These are phyloP conservation scores for Lycium ferocissimum DNA, from an alignment of 257 asterid genomes.

Conservation along the genomic window DNA sequence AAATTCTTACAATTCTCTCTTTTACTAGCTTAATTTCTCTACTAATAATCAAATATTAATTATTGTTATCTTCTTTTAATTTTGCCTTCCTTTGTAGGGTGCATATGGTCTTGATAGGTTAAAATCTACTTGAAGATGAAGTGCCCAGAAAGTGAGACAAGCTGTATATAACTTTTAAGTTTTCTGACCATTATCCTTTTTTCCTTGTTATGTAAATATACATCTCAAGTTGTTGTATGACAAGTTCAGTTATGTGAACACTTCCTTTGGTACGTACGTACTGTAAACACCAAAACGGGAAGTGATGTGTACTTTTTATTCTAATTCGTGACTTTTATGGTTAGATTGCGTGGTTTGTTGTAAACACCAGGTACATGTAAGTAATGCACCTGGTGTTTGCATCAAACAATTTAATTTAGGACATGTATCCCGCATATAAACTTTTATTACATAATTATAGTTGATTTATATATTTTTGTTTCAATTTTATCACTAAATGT, in stretches of 20 bases:
- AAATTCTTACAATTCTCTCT: too few relatives aligned
- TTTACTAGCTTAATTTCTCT: not conserved
- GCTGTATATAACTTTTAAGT: slow-evolving; percentile 25
- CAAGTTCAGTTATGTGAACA: slow-evolving; percentile 17
- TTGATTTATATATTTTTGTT: not conserved
- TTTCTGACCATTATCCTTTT: not conserved
- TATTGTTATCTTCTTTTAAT: not conserved
- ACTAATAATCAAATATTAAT: not conserved
- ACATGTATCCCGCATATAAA: not conserved
- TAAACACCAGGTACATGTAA: not conserved
- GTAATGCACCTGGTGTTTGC: not conserved
- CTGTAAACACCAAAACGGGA: not conserved
- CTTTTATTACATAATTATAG: not conserved
- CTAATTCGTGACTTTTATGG: not conserved
- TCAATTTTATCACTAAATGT: too few relatives aligned
- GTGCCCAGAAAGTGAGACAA: not conserved
- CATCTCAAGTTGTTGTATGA: not conserved
- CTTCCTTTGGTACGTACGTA: slow-evolving; percentile 15
- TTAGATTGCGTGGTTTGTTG: not conserved
- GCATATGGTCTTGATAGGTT: slow-evolving; percentile 64
- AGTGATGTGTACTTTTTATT: not conserved
- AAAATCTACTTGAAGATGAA: slow-evolving; percentile 57
- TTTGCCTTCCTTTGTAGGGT: slow-evolving; percentile 50
- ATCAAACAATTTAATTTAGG: not conserved
- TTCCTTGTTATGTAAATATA: slow-evolving; percentile 33